Evolutionary conservation across 106 monocot species (phyloP), one percentile per base, ranked within the genome.

Genomic region (Chionographis japonica): DNA sequence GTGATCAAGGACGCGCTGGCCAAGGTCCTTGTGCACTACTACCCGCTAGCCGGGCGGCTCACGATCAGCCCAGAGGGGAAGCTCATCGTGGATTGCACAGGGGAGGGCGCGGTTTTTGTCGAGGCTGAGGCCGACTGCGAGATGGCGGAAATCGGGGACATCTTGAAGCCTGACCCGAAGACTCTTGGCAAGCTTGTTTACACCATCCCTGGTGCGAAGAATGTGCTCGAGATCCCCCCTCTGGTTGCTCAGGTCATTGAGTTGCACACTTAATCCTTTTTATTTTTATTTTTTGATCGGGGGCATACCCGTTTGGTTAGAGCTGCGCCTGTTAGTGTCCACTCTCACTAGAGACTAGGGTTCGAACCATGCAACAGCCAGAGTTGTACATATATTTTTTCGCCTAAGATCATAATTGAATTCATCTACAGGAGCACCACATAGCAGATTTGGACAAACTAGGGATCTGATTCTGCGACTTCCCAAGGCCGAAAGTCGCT

Each of bases 151-250:
- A 76, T 93, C 39, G 93, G 89, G 3, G 86, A 93, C 41, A 78
- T 93, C 11, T 61, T 75, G 4, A 89, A 89, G 77, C 83, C 93
- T 5, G 93, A 93, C 52, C 88, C 88, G 12, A 41, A 16, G 35
- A 74, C 73, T 2, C 86, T 93, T 3, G 86, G 83, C 8, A 86
- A 84, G 81, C 93, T 93, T 69, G 81, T 93, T 46, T 86, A 93
- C 61, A 77, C 41, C 49, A 27, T 86, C 50, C 89, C 89, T 12
- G 81, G 79, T 4, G 93, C 93, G 0, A 89, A 84, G 78, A 89
- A 86, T 66, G 77, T 89, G 18, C 67, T 93, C 62, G 89, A 93
- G 75, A 84, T 89, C 4, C 92, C 93, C 36, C 93, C 83, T 39
- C 46, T 92, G 58, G 78, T 79, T 0, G 92, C 85, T 58, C 92